Evolutionary conservation across 495 filamentous ascomycete genomes (phyloP), one percentile per base, ranked within the genome.

Genomic region (Penicillium arizonense): DNA sequence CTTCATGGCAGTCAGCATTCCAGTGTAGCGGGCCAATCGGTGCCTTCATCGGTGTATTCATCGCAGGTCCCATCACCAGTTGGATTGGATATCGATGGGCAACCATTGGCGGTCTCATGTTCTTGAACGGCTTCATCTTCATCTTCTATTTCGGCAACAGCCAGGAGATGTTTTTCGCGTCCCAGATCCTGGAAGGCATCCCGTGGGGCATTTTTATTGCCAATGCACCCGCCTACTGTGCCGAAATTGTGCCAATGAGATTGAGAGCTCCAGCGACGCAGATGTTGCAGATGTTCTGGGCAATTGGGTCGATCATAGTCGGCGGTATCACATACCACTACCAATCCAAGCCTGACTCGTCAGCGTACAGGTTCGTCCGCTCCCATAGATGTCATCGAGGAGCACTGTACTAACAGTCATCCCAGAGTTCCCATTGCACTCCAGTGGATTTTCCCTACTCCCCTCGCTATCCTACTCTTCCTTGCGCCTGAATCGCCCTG

Each of bases 401-500:
- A 59, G 49, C 59, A 63, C 44, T 56, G 49, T 58, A 58, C 62
- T 74, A 56, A 74, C 63, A 56, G 24, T 52, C 30, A 57, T 61
- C 50, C 16, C 43, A 72, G 73, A 54, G 56, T 78, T 50, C 75
- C 74, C 40, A 72, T 77, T 63, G 74, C 71, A 20, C 58, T 78
- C 18, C 74, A 78, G 48, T 78, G 74, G 75, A 67, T 77, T 42
- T 78, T 74, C 41, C 75, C 73, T 44, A 67, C 61, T 40, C 67
- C 67, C 28, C 65, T 70, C 52, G 65, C 63, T 52, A 65, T 69
- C 53, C 53, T 69, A 39, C 40, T 69, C 41, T 68, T 55, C 50
- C 0, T 69, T 87, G 73, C 76, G 39, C 77, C 72, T 42, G 76
- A 80, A 58, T 77, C 71, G 24, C 72, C 76, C n/a, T 78, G 75